phyloP scores from a whole-genome alignment of 768 basidiomycete genomes.

The Kwoniella botswanensis region DNA sequence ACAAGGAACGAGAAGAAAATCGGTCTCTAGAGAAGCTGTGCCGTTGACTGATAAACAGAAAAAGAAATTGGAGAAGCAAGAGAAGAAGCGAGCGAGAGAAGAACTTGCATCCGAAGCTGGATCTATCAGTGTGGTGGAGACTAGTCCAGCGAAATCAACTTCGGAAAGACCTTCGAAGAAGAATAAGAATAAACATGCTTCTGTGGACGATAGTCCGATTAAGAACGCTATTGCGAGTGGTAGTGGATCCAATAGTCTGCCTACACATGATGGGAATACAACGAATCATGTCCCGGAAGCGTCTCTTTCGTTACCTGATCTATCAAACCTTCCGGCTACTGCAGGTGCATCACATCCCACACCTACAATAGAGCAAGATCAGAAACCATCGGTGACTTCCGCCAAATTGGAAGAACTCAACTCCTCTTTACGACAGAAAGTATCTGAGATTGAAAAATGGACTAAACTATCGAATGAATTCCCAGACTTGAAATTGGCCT shows the following conservation, averaged over 20 bases:
- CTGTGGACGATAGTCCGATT: neutral
- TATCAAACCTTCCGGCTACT: neutral
- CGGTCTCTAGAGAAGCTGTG: neutral
- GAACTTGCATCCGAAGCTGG: neutral
- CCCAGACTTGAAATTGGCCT: slow-evolving; percentile 12
- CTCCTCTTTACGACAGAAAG: slow-evolving; percentile 8
- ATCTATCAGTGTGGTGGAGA: neutral
- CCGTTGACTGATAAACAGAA: neutral
- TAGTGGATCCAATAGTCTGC: neutral
- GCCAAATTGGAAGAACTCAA: slow-evolving; percentile 6
- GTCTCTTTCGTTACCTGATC: neutral
- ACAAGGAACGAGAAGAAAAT: neutral
- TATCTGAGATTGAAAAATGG: slow-evolving; percentile 18
- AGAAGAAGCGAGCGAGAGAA: slow-evolving; percentile 6
- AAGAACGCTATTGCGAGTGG: neutral
- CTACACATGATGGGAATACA: neutral
- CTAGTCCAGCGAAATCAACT: neutral
- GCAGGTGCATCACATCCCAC: neutral
- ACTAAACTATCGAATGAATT: slow-evolving; percentile 8
- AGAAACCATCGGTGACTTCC: neutral
- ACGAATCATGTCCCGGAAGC: neutral
- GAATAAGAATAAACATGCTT: neutral
- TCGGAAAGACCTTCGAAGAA: slow-evolving; percentile 12
- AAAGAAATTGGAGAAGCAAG: slow-evolving; percentile 13
- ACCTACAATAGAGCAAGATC: neutral